Percentiles rank a stretch among this genome's conserved stretches.
These are phyloP conservation scores for Sapria himalayana DNA, from an alignment of 345 rosid genomes.

Conservation along the genomic window DNA sequence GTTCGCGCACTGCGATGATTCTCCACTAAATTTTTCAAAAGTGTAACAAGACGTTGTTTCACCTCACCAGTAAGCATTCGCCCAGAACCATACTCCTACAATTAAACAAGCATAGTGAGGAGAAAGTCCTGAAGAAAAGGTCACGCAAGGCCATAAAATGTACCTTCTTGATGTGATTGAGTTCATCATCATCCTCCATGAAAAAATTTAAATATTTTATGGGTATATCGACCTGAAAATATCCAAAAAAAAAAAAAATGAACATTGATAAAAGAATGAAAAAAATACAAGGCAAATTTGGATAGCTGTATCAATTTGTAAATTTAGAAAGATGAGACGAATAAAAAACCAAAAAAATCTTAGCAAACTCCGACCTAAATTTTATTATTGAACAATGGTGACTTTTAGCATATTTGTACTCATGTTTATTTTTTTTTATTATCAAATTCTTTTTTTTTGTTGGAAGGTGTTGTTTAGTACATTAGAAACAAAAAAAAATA, in stretches of 20 bases:
- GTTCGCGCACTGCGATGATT: conserved; percentile 65
- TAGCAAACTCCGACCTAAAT: too few relatives aligned
- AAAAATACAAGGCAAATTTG: too few relatives aligned
- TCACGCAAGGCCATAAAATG: not conserved
- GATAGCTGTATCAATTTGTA: too few relatives aligned
- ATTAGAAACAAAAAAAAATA: too few relatives aligned
- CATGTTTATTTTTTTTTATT: too few relatives aligned
- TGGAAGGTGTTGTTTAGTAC: too few relatives aligned
- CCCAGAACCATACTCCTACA: conserved; percentile 69
- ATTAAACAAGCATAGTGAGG: not conserved
- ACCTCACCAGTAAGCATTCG: conserved; percentile 73
- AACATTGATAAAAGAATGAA: not conserved
- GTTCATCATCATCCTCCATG: conserved; percentile 69
- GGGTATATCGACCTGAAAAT: conserved; percentile 63
- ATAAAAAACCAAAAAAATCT: too few relatives aligned
- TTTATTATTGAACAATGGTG: too few relatives aligned
- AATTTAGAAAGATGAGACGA: too few relatives aligned
- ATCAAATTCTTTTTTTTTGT: too few relatives aligned
- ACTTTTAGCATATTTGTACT: too few relatives aligned
- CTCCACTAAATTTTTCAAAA: conserved; percentile 56
- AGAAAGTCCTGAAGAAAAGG: not conserved
- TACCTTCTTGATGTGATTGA: conserved; percentile 64
- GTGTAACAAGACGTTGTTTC: conserved; percentile 44
- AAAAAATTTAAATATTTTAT: conserved; percentile 61
- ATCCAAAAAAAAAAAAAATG: not conserved